Evolutionary conservation across 2,329 filamentous ascomycete species (phyloP).

Genomic region (Ascochyta lentis): DNA sequence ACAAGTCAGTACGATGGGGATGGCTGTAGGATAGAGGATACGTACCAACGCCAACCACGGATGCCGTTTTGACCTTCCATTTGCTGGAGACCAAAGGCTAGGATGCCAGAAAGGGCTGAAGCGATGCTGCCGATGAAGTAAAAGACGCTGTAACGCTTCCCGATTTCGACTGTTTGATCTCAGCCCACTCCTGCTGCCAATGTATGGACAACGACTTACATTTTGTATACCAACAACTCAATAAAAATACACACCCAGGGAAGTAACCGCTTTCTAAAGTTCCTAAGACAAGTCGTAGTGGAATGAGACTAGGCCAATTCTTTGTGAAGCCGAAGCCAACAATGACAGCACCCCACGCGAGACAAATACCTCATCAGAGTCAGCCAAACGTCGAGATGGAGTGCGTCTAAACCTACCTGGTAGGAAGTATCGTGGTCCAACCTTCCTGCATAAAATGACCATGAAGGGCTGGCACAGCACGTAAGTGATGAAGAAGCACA

Average conservation of each 20-base stretch:
- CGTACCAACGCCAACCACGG: constrained; percentile 31
- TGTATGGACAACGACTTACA: constrained; percentile 16
- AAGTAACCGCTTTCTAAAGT: constrained; percentile 33
- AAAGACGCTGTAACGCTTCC: constrained; percentile 32
- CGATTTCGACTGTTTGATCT: constrained; percentile 26
- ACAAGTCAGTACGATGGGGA: neutral
- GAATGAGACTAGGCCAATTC: constrained; percentile 28
- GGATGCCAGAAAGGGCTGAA: constrained; percentile 32
- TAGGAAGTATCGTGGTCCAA: constrained; percentile 31
- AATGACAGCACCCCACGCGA: constrained; percentile 32
- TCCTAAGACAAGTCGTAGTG: constrained; percentile 27
- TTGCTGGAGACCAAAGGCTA: constrained; percentile 32
- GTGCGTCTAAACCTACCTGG: constrained; percentile 7
- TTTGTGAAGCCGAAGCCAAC: constrained; percentile 35
- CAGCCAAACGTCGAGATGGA: neutral
- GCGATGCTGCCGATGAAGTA: constrained; percentile 35
- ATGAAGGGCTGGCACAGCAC: constrained; percentile 33
- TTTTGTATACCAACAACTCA: constrained; percentile 35
- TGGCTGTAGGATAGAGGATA: neutral
- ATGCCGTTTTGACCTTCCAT: constrained; percentile 32
- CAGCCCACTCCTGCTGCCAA: neutral
- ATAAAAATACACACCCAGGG: constrained; percentile 29
- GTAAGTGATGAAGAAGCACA: constrained; percentile 39
- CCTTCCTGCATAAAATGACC: constrained; percentile 28
- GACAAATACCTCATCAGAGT: constrained; percentile 18